Evolutionary conservation across 2,329 filamentous ascomycete species (phyloP), one percentile per base, ranked within the genome.

Genomic region (Pseudophaeomoniella oleicola): DNA sequence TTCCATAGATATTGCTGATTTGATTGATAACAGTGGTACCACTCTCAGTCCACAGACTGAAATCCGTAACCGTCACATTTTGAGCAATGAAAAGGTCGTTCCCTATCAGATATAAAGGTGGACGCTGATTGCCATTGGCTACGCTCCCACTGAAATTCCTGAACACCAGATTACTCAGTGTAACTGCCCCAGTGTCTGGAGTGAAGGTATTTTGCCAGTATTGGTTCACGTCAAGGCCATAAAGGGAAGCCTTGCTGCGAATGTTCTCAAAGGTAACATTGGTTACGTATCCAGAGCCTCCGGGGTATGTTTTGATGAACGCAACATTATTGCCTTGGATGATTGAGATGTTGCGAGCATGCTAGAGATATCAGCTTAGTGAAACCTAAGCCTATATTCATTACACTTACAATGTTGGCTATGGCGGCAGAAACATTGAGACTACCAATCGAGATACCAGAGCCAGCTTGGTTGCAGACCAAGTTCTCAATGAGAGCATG

Each of bases 291-390:
- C 55, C 55, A 0, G 51, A 55, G 12, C 57, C 56, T 3, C 56
- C 56, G 1, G 56, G 56, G 38, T 53, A 59, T 6, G 57, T 58
- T 38, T 59, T 59, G 43, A 59, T 59, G 37, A 59, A 57, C 12
- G 51, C 45, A 16, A 59, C 54, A 32, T 58, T 52, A 35, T 53
- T 59, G 2, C 52, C 55, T 35, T 67, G 48, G 11, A 55, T 52
- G 16, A 56, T 52, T 30, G 48, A 53, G 19, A 59, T 58, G 29
- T 59, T 59, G 10, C 49, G 45, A 5, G 51, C 51, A 34, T 45
- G 47, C 51, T 53, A n/a, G 3, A 27, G 22, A n/a, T 27, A n/a
- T 27, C 6, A 27, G 22, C n/a, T 27, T n/a, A n/a, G 6, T 6
- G 22, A 27, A 9, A 27, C n/a, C n/a, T 27, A 9, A 27, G 22